Evolutionary conservation across 257 asterid genomes (phyloP).

Genomic region (Paraleonurus japonicus): DNA sequence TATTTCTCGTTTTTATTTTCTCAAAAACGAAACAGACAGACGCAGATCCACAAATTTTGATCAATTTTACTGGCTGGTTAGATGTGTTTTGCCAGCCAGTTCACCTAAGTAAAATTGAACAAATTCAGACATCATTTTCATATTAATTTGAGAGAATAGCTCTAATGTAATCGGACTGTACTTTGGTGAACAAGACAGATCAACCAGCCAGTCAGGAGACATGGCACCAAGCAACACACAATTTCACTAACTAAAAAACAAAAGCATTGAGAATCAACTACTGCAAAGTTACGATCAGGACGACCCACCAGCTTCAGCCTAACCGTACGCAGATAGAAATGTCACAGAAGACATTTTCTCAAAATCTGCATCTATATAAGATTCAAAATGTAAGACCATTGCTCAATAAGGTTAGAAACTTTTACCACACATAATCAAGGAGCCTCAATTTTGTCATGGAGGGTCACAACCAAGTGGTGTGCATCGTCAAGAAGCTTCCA

Average conservation of each 20-base stretch:
- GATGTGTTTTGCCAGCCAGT: too few relatives aligned
- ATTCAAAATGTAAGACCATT: constrained; percentile 19
- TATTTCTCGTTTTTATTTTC: too few relatives aligned
- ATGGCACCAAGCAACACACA: too few relatives aligned
- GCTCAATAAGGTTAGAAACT: constrained; percentile 18
- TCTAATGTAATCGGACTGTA: too few relatives aligned
- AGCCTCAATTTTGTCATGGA: constrained; percentile 72
- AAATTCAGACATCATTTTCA: too few relatives aligned
- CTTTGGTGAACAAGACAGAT: too few relatives aligned
- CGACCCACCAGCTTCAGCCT: neutral
- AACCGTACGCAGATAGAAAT: constrained; percentile 16
- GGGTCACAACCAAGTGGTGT: constrained; percentile 72
- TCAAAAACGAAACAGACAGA: too few relatives aligned
- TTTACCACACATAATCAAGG: constrained; percentile 24
- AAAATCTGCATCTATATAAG: constrained; percentile 4
- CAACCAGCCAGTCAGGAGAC: too few relatives aligned
- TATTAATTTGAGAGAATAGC: too few relatives aligned
- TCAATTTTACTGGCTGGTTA: too few relatives aligned
- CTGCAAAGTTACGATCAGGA: neutral
- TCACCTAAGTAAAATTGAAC: too few relatives aligned
- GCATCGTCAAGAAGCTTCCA: constrained; percentile 95
- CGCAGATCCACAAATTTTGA: too few relatives aligned
- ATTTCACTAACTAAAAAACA: neutral
- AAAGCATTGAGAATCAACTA: neutral
- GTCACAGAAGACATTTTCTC: constrained; percentile 10